Evolutionary conservation across 2,329 filamentous ascomycete genomes (phyloP).

Genomic region (Diaporthe aspalathi): DNA sequence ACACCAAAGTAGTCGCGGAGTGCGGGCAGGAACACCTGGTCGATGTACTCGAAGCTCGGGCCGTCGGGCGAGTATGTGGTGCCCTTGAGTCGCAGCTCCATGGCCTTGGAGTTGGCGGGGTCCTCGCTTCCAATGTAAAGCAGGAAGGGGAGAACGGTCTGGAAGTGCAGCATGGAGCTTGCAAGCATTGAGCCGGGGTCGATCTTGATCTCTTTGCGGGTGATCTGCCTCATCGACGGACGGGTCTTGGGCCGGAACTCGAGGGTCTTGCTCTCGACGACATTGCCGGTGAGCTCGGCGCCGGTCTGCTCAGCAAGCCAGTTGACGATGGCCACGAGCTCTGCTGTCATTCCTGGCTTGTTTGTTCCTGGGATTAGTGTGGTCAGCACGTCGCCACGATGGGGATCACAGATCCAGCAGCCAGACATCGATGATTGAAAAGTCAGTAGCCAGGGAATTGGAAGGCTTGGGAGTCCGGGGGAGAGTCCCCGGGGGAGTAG

Average conservation of each 20-base stretch:
- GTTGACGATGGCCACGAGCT: constrained; percentile 67
- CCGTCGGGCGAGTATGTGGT: constrained; percentile 70
- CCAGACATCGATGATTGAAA: not conserved
- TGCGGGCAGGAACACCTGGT: constrained; percentile 69
- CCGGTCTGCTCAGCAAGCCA: constrained; percentile 64
- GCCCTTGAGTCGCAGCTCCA: constrained; percentile 65
- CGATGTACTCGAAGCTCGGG: constrained; percentile 69
- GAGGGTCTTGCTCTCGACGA: constrained; percentile 62
- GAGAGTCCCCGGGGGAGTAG: not conserved
- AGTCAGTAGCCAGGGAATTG: too few species aligned
- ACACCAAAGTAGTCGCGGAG: constrained; percentile 64
- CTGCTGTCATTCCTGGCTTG: constrained; percentile 65
- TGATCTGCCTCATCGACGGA: constrained; percentile 50
- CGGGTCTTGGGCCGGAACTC: constrained; percentile 57
- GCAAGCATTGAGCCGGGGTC: constrained; percentile 62
- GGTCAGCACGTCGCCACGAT: not conserved
- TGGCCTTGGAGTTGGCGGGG: constrained; percentile 52
- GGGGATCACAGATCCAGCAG: too few species aligned
- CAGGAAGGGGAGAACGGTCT: constrained; percentile 69
- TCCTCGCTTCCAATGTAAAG: constrained; percentile 59
- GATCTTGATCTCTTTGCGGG: constrained; percentile 61
- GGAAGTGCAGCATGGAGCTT: constrained; percentile 69
- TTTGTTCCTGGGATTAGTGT: not conserved
- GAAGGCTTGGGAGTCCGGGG: not conserved
- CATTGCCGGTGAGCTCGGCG: constrained; percentile 62